These are phyloP conservation scores for Bipolaris oryzae DNA, from an alignment of 2,329 filamentous ascomycete species.

Conservation along the genomic window DNA sequence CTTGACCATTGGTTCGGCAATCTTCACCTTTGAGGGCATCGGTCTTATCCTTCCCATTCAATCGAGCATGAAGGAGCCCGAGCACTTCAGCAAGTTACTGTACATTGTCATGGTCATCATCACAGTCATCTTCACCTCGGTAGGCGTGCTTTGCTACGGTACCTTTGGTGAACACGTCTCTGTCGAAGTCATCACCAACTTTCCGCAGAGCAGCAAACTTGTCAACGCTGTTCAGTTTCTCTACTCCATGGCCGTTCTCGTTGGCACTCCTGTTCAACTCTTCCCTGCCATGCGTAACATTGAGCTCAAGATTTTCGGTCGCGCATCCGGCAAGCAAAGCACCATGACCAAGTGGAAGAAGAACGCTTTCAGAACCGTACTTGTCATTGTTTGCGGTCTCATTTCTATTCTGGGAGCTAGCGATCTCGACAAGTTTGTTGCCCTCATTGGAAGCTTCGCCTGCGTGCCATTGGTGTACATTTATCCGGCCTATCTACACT, in stretches of 20 bases:
- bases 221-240: conserved; percentile 78
- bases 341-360: conserved; percentile 75
- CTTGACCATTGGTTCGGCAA: conserved; percentile 73
- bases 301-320: conserved; percentile 71
- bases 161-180: conserved; percentile 72
- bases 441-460: conserved; percentile 73
- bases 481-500: conserved; percentile 74
- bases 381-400: conserved; percentile 65
- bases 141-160: conserved; percentile 75
- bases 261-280: conserved; percentile 74
- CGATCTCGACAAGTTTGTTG: conserved; percentile 76
- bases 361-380: conserved; percentile 66
- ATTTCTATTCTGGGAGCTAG: conserved; percentile 69
- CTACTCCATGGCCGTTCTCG: conserved; percentile 75
- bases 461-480: conserved; percentile 80
- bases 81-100: conserved; percentile 70
- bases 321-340: conserved; percentile 68
- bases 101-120: conserved; percentile 74
- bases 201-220: conserved; percentile 71
- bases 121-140: conserved; percentile 73
- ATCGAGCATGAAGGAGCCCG: conserved; percentile 73
- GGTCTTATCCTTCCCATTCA: conserved; percentile 78
- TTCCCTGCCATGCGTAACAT: conserved; percentile 76
- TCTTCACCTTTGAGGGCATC: conserved; percentile 81
- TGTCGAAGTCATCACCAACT: conserved; percentile 79